phyloP scores from a whole-genome alignment of 2,329 filamentous ascomycete species.

The Venturia aucupariae region DNA sequence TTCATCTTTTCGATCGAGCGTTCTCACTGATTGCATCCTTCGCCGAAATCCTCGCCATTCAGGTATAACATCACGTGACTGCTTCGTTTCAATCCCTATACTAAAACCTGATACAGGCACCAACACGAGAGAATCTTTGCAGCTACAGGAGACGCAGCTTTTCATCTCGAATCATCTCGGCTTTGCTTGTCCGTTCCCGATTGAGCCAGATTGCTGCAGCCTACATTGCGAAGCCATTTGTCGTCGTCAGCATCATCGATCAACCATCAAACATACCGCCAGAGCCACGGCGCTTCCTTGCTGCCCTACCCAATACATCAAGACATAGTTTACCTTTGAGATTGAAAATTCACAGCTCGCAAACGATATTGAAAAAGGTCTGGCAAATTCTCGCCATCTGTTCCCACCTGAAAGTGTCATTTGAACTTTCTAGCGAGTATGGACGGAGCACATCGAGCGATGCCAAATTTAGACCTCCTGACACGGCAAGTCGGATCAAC shows the following conservation, averaged over 20 bases:
- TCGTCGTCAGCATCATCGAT: background rate
- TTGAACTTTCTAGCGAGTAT: background rate
- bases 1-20: background rate
- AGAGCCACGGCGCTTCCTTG: background rate
- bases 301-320: background rate
- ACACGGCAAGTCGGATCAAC: background rate
- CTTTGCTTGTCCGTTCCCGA: background rate
- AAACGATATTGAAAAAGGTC: background rate
- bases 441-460: background rate
- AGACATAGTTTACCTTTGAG: background rate
- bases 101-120: background rate
- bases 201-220: background rate
- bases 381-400: background rate
- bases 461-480: background rate
- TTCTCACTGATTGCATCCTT: background rate
- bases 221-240: background rate
- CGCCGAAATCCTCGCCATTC: background rate
- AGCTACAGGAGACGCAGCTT: background rate
- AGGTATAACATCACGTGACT: background rate
- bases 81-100: background rate
- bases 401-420: background rate
- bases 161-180: background rate
- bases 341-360: background rate
- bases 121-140: background rate
- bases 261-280: background rate